Percentiles rank a stretch among this genome's conserved stretches.
Conservation (phyloP, 495 filamentous ascomycete species). For the Trichoderma erinaceum region DNA sequence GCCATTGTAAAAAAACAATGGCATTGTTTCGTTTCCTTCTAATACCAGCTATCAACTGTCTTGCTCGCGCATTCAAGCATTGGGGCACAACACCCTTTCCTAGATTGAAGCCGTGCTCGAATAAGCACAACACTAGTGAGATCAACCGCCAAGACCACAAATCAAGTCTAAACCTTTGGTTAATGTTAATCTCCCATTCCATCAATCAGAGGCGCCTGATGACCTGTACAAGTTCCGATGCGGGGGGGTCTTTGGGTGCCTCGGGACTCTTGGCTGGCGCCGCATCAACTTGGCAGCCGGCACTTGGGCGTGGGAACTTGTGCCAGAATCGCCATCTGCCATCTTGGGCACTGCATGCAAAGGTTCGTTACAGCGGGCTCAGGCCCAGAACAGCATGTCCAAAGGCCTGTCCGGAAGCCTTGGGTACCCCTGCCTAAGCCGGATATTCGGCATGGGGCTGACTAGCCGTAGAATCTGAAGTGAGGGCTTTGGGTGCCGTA, state of each 20-base stretch:
- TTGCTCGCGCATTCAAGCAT: neutral
- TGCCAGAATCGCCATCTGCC: constrained; percentile 10
- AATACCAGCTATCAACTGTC: neutral
- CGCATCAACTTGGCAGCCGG: constrained; percentile 3
- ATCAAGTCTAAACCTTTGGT: constrained; percentile 1
- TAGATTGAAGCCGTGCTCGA: neutral
- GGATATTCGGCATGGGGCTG: constrained; percentile 9
- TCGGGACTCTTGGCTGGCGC: neutral
- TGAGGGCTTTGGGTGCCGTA: neutral
- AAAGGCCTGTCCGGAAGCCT: neutral
- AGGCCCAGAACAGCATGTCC: constrained; percentile 11
- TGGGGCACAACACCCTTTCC: no score
- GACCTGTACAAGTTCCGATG: neutral
- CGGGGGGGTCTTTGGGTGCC: neutral
- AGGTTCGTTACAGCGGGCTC: constrained; percentile 8
- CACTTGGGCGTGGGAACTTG: constrained; percentile 5
- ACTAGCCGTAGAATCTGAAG: neutral
- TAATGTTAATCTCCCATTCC: neutral
- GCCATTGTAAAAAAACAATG: neutral
- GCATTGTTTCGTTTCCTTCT: no score
- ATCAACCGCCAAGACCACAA: neutral
- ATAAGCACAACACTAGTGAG: neutral
- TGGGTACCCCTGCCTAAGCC: neutral
- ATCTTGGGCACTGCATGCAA: neutral
- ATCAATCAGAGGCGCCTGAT: constrained; percentile 6